phyloP scores from a whole-genome alignment of 2,329 filamentous ascomycete genomes.

The Nigrograna mackinnonii region DNA sequence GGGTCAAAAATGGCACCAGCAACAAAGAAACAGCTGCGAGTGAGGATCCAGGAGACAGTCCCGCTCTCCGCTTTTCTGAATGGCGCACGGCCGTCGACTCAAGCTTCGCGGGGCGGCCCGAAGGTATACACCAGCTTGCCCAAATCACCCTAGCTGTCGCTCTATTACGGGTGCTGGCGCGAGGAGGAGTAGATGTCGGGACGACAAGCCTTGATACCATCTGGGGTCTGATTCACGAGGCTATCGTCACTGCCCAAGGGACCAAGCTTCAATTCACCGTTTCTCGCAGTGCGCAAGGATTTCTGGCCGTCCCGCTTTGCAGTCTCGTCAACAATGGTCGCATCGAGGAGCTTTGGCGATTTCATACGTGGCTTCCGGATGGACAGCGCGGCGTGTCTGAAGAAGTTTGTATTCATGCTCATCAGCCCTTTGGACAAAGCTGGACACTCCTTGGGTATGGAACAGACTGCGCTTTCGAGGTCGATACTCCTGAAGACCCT shows the following conservation, averaged over 20 bases:
- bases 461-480: conserved; percentile 1
- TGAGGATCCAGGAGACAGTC: no score
- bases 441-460: conserved; percentile 1
- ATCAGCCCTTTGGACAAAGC: conserved; percentile 2
- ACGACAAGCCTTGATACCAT: conserved; percentile 2
- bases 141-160: no score
- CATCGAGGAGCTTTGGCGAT: conserved; percentile 1
- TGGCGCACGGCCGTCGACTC: no score
- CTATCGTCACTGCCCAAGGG: neutral
- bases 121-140: no score
- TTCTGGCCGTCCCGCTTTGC: conserved; percentile 1
- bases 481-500: conserved; percentile 1
- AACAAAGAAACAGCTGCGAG: no score
- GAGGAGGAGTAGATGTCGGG: neutral
- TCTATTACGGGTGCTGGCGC: no score
- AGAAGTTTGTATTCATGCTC: conserved; percentile 2
- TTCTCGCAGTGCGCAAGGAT: conserved; percentile 2
- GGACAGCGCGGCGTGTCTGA: conserved; percentile 1
- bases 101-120: no score
- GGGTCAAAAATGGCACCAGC: no score
- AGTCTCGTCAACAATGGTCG: conserved; percentile 1
- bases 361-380: conserved; percentile 2
- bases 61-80: no score
- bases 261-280: conserved; percentile 1
- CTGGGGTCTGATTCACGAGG: neutral